Conservation (phyloP, 1,284 basidiomycete genomes). For the Athelia psychrophila region DNA sequence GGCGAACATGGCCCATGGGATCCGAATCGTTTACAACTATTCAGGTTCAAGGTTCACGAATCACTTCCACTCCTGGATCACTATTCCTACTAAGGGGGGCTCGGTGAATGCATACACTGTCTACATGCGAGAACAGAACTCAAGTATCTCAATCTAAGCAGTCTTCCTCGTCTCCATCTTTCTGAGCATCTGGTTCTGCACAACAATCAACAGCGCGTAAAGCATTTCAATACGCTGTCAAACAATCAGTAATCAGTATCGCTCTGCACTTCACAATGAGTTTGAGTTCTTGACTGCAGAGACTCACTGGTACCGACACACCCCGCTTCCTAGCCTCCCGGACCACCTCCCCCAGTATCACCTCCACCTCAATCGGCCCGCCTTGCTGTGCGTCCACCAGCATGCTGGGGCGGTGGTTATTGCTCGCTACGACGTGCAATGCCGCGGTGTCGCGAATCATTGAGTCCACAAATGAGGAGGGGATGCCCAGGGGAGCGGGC, state of each 20-base stretch:
- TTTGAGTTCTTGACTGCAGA: not conserved
- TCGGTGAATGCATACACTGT: too few species aligned
- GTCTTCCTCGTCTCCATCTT: not conserved
- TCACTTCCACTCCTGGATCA: too few species aligned
- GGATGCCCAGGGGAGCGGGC: constrained; percentile 17
- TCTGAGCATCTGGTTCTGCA: constrained; percentile 33
- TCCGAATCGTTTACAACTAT: too few species aligned
- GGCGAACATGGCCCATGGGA: too few species aligned
- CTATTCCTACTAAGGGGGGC: too few species aligned
- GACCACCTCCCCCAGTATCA: constrained; percentile 40
- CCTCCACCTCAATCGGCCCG: constrained; percentile 42
- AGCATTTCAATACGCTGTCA: constrained; percentile 34
- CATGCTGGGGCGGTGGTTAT: constrained; percentile 21
- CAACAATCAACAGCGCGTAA: constrained; percentile 35
- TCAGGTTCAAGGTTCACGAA: too few species aligned
- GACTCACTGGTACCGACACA: constrained; percentile 31
- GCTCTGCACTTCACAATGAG: not conserved
- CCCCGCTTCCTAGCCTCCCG: constrained; percentile 24
- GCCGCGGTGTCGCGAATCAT: constrained; percentile 27
- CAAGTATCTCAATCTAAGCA: too few species aligned
- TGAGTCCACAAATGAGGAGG: constrained; percentile 22
- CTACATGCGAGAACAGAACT: too few species aligned
- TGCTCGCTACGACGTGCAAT: constrained; percentile 25
- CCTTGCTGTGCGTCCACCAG: constrained; percentile 33
- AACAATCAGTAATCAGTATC: too few species aligned